Base-by-base conservation (phyloP, 2,329 filamentous ascomycete genomes). In the Ciborinia camelliae region DNA sequence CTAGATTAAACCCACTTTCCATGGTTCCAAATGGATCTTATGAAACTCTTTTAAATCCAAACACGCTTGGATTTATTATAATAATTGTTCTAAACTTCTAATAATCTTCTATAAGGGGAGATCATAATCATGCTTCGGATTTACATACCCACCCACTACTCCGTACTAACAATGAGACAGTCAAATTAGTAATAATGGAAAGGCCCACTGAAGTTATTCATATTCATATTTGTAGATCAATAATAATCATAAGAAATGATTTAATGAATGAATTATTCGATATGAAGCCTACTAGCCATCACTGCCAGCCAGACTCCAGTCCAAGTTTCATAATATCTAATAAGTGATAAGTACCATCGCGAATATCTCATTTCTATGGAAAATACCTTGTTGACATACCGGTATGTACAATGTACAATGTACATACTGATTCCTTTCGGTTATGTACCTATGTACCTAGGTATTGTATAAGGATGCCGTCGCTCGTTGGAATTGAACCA, bases 401-500 rank as follows among this genome's bases (percentile, higher is more conserved):
- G n/a, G n/a, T n/a, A n/a, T n/a, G n/a, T n/a, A n/a, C n/a, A n/a
- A n/a, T n/a, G n/a, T n/a, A n/a, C n/a, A n/a, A n/a, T n/a, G n/a
- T n/a, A n/a, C n/a, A n/a, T 18, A n/a, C 26, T 39, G 59, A 43
- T 52, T 30, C 59, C 59, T 43, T 53, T 63, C 18, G 43, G 28
- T 20, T 26, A 32, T 62, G 23, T n/a, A n/a, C n/a, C n/a, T n/a
- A n/a, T n/a, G n/a, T n/a, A n/a, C n/a, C n/a, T n/a, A n/a, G n/a
- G n/a, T n/a, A n/a, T n/a, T n/a, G n/a, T 23, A 20, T 63, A 37
- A 30, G 28, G 39, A 43, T 23, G n/a, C 2, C 14, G n/a, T 58
- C 47, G 32, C 62, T 63, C 51, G 62, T 58, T 58, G 18, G 43
- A 50, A 58, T 50, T 58, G 62, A 39, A 26, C 37, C 53, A 63